Conservation (phyloP, 1,284 basidiomycete species). For the Inonotus obliquus region DNA sequence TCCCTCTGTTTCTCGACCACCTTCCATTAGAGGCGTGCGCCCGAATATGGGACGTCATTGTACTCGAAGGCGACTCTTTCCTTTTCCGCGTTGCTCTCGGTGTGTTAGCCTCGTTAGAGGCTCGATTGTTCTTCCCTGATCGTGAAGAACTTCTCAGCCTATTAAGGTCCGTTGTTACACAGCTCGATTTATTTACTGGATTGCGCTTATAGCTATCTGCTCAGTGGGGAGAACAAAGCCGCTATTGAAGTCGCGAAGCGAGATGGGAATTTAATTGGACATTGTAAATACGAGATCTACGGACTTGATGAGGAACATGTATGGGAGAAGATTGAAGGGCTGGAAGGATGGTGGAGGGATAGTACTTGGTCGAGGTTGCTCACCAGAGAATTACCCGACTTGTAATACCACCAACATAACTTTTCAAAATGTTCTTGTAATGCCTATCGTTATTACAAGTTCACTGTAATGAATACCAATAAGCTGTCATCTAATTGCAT, state of each 20-base stretch:
- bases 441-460: constrained; percentile 9
- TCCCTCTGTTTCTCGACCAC: constrained; percentile 82
- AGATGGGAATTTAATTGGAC: constrained; percentile 53
- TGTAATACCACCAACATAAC: constrained; percentile 34
- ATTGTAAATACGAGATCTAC: constrained; percentile 85
- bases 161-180: constrained; percentile 45
- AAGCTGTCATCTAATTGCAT: too few relatives aligned
- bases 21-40: constrained; percentile 86
- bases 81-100: constrained; percentile 80
- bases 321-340: constrained; percentile 71
- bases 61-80: constrained; percentile 86
- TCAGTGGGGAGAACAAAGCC: constrained; percentile 76
- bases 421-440: background rate
- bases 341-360: constrained; percentile 94
- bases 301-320: constrained; percentile 79
- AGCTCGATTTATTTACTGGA: background rate
- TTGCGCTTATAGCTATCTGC: background rate
- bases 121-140: constrained; percentile 84
- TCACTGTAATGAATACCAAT: background rate
- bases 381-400: constrained; percentile 82
- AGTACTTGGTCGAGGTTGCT: constrained; percentile 84
- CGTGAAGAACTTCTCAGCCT: constrained; percentile 69
- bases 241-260: constrained; percentile 77
- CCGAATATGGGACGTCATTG: constrained; percentile 84
- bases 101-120: constrained; percentile 82